Evolutionary conservation across 208 protist species (phyloP), one percentile per base, ranked within the genome.

Genomic region (Tritrichomonas musculus): DNA sequence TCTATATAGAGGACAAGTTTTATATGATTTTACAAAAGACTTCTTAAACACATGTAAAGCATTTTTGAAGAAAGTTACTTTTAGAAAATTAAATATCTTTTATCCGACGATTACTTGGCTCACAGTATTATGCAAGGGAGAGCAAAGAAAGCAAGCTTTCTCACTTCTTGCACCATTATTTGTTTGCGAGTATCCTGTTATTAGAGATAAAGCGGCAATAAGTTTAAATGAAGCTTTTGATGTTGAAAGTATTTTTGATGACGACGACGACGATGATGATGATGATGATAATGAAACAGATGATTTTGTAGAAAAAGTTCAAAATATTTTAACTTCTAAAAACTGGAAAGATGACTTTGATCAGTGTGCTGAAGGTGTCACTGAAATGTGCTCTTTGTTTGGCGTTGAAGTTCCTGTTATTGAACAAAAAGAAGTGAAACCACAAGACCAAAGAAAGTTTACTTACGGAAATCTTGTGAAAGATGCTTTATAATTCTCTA

Each of bases 31-130:
- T 17, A n/a, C 77, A 53, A 27, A 88, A n/a, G 22, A 88, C 1
- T 88, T 88, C 39, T 57, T 88, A 5, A 50, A 30, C 44, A 88
- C 77, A 57, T 25, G 27, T 53, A 33, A 0, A 33, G 44, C 33
- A n/a, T 88, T 53, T 39, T 88, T 88, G n/a, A 88, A 88, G 4
- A 88, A 88, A n/a, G 44, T 53, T 44, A 88, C 77, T 47, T 47
- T 27, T 53, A 41, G 47, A 14, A 88, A 88, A 50, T 47, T 57
- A 22, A n/a, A 44, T 25, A 39, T 13, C n/a, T 41, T 57, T 9
- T 25, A 41, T 39, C 44, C 41, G 9, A 49, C 47, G n/a, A 25
- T 88, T 57, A 36, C 41, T 22, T 53, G 41, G 8, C 30, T 88
- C 0, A 14, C 77, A 39, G 47, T 47, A 57, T 1, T 88, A 53